Evolutionary conservation across 148 eudicot species (phyloP).

Genomic region (Polygonum maritimum): DNA sequence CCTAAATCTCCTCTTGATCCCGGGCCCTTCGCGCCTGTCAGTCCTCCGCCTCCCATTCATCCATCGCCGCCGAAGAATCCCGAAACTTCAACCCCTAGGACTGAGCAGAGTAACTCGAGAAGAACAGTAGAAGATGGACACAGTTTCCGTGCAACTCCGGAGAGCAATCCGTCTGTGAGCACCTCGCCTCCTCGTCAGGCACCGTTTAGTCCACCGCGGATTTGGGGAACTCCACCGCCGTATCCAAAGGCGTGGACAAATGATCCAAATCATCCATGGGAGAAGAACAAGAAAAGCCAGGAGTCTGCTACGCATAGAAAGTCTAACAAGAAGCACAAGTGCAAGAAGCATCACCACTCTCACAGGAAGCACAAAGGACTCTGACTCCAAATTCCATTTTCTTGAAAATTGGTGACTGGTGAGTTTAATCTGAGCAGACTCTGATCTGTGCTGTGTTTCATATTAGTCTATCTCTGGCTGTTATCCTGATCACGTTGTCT

Average conservation of each 20-base stretch:
- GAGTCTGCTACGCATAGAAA: background rate
- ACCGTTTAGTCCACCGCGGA: conserved; percentile 1
- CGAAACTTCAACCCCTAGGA: background rate
- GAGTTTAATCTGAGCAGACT: background rate
- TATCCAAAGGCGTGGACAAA: background rate
- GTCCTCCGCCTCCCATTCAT: conserved; percentile 7
- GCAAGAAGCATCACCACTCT: background rate
- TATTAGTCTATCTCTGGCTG: background rate
- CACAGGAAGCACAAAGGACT: conserved; percentile 10
- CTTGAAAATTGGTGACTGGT: background rate
- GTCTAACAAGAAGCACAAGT: conserved; percentile 9
- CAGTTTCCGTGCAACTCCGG: background rate
- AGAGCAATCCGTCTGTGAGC: conserved; percentile 5
- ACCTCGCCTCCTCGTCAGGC: background rate
- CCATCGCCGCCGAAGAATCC: background rate
- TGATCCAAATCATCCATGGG: background rate
- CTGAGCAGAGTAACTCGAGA: background rate
- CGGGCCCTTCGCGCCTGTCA: conserved; percentile 15
- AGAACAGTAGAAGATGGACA: background rate
- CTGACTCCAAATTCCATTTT: background rate
- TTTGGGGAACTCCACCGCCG: background rate
- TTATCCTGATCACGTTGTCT: background rate
- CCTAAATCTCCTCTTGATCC: background rate
- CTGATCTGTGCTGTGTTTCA: background rate
- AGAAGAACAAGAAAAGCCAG: background rate